These are phyloP conservation scores for Barnettozyma sucrosica DNA, from an alignment of 805 yeast genomes.

Conservation along the genomic window DNA sequence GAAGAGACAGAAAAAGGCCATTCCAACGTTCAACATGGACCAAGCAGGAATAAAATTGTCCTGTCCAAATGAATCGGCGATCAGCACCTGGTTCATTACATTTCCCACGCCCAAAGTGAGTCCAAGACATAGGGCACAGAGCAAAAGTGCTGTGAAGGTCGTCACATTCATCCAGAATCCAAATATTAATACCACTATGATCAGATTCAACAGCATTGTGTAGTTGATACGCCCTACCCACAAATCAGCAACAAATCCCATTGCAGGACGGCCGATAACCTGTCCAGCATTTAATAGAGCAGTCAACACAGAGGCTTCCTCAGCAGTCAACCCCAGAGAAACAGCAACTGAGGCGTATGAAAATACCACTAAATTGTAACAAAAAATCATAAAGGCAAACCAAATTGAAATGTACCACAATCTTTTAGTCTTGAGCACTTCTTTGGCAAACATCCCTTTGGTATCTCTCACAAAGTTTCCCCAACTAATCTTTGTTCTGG, in stretches of 20 bases:
- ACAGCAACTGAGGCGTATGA: slow-evolving; percentile 43
- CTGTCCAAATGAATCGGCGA: slow-evolving; percentile 35
- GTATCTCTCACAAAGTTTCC: slow-evolving; percentile 14
- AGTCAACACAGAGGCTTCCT: slow-evolving; percentile 39
- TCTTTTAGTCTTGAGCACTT: slow-evolving; percentile 27
- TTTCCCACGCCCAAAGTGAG: slow-evolving; percentile 39
- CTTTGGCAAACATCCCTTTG: slow-evolving; percentile 30
- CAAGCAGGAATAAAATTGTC: slow-evolving; percentile 36
- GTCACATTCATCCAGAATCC: slow-evolving; percentile 42
- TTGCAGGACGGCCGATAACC: slow-evolving; percentile 41
- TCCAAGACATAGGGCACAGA: slow-evolving; percentile 40
- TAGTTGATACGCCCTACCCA: slow-evolving; percentile 40
- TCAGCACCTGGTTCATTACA: slow-evolving; percentile 37
- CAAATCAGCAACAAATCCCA: slow-evolving; percentile 42
- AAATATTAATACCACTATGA: slow-evolving; percentile 33
- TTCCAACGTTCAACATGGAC: slow-evolving; percentile 30
- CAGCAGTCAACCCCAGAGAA: slow-evolving; percentile 41
- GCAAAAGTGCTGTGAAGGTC: slow-evolving; percentile 34
- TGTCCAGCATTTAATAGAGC: slow-evolving; percentile 45
- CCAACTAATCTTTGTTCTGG: slow-evolving; percentile 10
- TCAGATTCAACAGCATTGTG: slow-evolving; percentile 31
- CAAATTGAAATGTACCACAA: slow-evolving; percentile 31
- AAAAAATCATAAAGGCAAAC: slow-evolving; percentile 33
- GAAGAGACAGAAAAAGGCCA: slow-evolving; percentile 35
- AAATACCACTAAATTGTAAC: slow-evolving; percentile 39